phyloP scores from a whole-genome alignment of 768 basidiomycete species.

The Auriscalpium orientale region DNA sequence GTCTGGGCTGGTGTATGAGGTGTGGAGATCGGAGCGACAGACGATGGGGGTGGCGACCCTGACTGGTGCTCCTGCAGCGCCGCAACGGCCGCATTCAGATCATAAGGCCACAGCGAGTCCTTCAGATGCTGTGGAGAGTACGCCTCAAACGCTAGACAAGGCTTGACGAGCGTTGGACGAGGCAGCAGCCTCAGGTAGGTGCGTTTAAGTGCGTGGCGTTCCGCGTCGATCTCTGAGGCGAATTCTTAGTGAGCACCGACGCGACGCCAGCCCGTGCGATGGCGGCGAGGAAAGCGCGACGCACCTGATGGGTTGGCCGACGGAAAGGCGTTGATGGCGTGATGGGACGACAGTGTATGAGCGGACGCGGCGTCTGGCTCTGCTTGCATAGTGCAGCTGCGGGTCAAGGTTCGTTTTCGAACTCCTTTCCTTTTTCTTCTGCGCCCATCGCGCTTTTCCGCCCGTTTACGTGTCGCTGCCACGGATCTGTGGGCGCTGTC shows the following conservation, averaged over 20 bases:
- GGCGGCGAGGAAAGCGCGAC: too few species aligned
- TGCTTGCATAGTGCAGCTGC: conserved; percentile 59
- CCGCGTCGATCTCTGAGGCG: conserved; percentile 29
- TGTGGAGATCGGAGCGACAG: conserved; percentile 16
- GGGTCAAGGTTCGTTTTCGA: conserved; percentile 54
- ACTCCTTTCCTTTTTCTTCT: conserved; percentile 2
- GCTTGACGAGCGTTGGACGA: conserved; percentile 67
- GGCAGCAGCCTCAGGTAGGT: conserved; percentile 64
- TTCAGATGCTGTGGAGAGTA: conserved; percentile 60
- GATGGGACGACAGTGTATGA: conserved; percentile 24
- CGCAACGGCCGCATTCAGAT: conserved; percentile 58
- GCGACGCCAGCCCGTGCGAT: too few species aligned
- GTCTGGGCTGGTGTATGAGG: conserved; percentile 14
- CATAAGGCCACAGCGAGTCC: conserved; percentile 61
- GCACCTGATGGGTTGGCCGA: conserved; percentile 17
- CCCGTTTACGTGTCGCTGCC: too few species aligned
- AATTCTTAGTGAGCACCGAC: not conserved
- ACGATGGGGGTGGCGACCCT: conserved; percentile 13
- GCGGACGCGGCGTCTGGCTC: conserved; percentile 32
- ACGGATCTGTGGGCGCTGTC: too few species aligned
- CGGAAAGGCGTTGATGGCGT: conserved; percentile 9
- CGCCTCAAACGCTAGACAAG: conserved; percentile 64
- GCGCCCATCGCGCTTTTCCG: too few species aligned
- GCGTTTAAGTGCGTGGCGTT: conserved; percentile 55
- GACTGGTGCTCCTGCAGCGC: conserved; percentile 35